Conservation (phyloP, 352 stramenopile genomes). For the Phytophthora hibernalis region DNA sequence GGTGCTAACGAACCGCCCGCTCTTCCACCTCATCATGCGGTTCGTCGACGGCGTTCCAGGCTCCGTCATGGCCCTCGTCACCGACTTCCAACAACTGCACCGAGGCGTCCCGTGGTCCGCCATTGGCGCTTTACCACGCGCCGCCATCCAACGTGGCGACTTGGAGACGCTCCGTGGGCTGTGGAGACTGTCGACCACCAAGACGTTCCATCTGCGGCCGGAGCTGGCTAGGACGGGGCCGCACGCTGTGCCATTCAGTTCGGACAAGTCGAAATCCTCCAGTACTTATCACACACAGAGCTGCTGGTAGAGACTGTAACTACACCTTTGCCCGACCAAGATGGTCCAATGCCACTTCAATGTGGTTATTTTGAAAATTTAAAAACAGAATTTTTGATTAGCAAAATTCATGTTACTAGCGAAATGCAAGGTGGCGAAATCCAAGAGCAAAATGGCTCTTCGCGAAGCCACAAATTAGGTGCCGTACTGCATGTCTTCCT, state of each 20-base stretch:
- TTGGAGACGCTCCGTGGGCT: constrained; percentile 30
- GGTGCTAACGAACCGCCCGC: constrained; percentile 34
- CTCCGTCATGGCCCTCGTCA: constrained; percentile 26
- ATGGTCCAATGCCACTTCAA: too few species aligned
- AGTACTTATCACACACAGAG: constrained; percentile 29
- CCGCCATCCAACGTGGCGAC: constrained; percentile 36
- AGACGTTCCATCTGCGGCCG: constrained; percentile 26
- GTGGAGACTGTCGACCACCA: constrained; percentile 25
- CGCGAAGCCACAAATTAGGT: too few species aligned
- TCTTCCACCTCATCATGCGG: constrained; percentile 40
- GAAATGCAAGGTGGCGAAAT: too few species aligned
- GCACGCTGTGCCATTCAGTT: constrained; percentile 42
- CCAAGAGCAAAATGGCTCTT: too few species aligned
- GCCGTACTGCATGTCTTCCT: too few species aligned
- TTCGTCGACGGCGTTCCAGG: constrained; percentile 47
- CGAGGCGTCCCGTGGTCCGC: constrained; percentile 30
- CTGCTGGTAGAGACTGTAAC: constrained; percentile 17
- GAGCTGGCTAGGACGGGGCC: constrained; percentile 30
- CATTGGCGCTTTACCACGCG: constrained; percentile 28
- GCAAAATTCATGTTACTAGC: too few species aligned
- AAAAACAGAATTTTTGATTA: too few species aligned
- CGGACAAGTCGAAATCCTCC: constrained; percentile 30
- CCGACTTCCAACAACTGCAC: constrained; percentile 15
- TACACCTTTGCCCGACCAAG: too few species aligned
- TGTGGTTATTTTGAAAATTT: too few species aligned